Evolutionary conservation across 257 asterid species (phyloP).

Genomic region (Scutellaria minor): DNA sequence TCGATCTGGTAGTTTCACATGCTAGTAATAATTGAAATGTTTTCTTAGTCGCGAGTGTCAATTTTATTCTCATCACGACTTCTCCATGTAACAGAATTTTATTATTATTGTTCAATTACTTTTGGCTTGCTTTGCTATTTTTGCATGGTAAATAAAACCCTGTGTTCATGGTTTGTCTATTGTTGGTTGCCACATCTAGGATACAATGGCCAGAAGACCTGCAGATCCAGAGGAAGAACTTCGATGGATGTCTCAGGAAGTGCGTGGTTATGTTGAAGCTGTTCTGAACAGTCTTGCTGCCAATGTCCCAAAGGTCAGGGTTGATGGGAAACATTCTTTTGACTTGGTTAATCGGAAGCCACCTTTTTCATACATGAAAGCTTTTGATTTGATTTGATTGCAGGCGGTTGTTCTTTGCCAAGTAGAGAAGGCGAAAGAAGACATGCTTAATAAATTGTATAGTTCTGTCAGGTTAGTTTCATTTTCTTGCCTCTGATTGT

Average conservation of each 20-base stretch:
- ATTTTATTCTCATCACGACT: neutral
- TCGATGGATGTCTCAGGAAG: conserved; percentile 99
- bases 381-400: conserved; percentile 33
- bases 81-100: neutral
- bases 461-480: conserved; percentile 79
- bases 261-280: conserved; percentile 96
- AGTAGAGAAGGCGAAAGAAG: conserved; percentile 97
- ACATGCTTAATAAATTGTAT: conserved; percentile 90
- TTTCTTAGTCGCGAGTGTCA: neutral
- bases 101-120: neutral
- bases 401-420: conserved; percentile 97
- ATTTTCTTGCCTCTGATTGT: conserved; percentile 16
- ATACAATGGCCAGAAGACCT: conserved; percentile 84
- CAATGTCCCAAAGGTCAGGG: conserved; percentile 85
- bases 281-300: conserved; percentile 96
- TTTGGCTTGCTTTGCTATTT: conserved; percentile 16
- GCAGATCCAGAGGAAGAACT: conserved; percentile 97
- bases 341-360: conserved; percentile 29
- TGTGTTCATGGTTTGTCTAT: conserved; percentile 14
- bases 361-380: conserved; percentile 21
- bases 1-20: conserved; percentile 17
- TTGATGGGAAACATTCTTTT: conserved; percentile 15
- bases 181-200: conserved; percentile 47
- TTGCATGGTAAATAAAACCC: conserved; percentile 15
- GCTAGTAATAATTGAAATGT: neutral